Evolutionary conservation across 495 filamentous ascomycete genomes (phyloP), one percentile per base, ranked within the genome.

Genomic region (Talaromyces proteolyticus): DNA sequence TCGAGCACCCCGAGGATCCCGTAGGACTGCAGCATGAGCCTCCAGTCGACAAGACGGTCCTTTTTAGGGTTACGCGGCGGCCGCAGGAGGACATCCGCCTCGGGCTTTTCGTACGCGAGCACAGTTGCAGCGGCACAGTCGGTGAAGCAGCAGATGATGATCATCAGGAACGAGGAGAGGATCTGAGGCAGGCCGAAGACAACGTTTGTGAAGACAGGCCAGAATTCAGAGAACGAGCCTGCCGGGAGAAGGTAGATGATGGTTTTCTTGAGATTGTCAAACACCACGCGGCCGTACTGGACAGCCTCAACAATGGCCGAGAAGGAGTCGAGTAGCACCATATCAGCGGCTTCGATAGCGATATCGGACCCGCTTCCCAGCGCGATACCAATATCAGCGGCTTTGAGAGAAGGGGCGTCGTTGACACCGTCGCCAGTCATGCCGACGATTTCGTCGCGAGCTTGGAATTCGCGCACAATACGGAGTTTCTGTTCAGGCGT

Each of bases 291-390:
- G 1, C 82, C 81, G 16, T 76, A 73, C 23, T 79, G 69, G 10
- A 89, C 79, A 1, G 85, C 87, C 55, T 83, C 79, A 3, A 87
- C 76, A 14, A 89, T 78, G 3, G 79, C 84, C 18, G 76, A 74
- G 53, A 91, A 89, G 0, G 72, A 74, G 24, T 87, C 85, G 2
- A 89, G 69, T 6, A 97, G 79, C 14, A 96, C 88, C 3, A 96
- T 79, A 57, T 94, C 87, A 10, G 92, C 89, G 5, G 92, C 92
- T 68, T 96, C 93, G 79, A 70, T 79, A 16, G 79, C 79, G 2
- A 82, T 76, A 38, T 82, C 79, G 20, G 75, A 77, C 21, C 74
- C 69, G 11, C 70, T 72, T 23, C 78, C 82, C 66, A 87, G 81
- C 3, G 84, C 82, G 50, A 88, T 78, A 44, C 84, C 84, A 4